phyloP scores from a whole-genome alignment of 805 yeast species.

The Alloascoidea hylecoeti region DNA sequence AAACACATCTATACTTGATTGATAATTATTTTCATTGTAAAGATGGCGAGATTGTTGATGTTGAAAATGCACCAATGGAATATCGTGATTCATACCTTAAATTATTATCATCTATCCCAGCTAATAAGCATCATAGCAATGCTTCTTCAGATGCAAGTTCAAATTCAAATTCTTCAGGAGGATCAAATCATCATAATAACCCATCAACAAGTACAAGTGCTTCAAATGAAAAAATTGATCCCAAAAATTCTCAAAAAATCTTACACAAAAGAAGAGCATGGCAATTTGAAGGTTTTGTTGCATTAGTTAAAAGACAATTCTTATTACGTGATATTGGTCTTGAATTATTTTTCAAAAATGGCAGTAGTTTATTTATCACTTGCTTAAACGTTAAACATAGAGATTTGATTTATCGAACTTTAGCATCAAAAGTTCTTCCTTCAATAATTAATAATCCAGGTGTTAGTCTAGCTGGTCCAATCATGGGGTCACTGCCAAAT shows the following conservation, averaged over 20 bases:
- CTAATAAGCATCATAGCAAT: background rate
- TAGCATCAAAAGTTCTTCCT: slow-evolving; percentile 34
- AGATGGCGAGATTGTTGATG: slow-evolving; percentile 45
- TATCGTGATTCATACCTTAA: slow-evolving; percentile 58
- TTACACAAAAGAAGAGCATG: slow-evolving; percentile 28
- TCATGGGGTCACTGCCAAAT: no score
- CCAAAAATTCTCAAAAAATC: slow-evolving; percentile 26
- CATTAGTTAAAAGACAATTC: slow-evolving; percentile 63
- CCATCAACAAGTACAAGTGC: slow-evolving; percentile 1
- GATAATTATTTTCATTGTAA: slow-evolving; percentile 47
- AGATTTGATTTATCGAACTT: slow-evolving; percentile 36
- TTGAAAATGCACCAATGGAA: slow-evolving; percentile 46
- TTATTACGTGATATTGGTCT: slow-evolving; percentile 68
- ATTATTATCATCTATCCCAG: slow-evolving; percentile 33
- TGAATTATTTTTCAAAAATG: slow-evolving; percentile 64
- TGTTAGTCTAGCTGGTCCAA: no score
- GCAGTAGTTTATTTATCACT: slow-evolving; percentile 56
- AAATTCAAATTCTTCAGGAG: slow-evolving; percentile 6
- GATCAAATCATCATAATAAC: no score
- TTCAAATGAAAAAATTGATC: slow-evolving; percentile 12
- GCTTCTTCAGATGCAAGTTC: slow-evolving; percentile 28
- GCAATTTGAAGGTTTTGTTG: slow-evolving; percentile 43
- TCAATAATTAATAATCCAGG: no score
- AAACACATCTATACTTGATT: slow-evolving; percentile 48
- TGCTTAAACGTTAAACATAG: slow-evolving; percentile 38